Evolutionary conservation across 1,284 basidiomycete genomes (phyloP), one percentile per base, ranked within the genome.

Genomic region (Xerocomus amazonicus): DNA sequence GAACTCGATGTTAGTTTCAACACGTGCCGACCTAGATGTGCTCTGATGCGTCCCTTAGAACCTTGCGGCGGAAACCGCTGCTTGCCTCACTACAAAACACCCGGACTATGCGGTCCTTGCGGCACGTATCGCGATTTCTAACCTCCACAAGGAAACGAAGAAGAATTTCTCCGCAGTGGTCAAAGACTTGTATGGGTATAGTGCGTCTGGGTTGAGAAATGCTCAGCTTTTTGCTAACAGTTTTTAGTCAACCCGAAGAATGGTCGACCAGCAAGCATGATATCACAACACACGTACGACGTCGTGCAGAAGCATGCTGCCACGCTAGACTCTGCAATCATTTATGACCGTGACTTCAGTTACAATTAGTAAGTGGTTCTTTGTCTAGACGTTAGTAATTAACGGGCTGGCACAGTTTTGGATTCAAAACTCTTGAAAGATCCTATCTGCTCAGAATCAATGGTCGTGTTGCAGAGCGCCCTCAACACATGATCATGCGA

Each of bases 401-500:
- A 47, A 54, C 52, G 19, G 27, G 32, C 3, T 36, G 3, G 42
- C 31, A 4, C 64, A 94, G 92, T 73, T 99, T 99, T 64, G 96
- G 96, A 26, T 99, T 99, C 84, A 99, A 99, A 74, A 99, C 97
- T 1, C 85, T 99, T 31, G 97, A 99, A 74, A 89, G 97, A 34
- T 98, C 96, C 4, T 99, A 99, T 72, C 82, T 99, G 8, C 85
- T 99, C 43, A 87, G 92, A 53, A 87, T 98, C 73, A 84, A 97
- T 68, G 92, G 92, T 50, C 92, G 92, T 62, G 91, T 97, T 43
- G 96, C 94, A 43, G 97, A 99, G 72, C 85, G 97, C 45, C 97
- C 97, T 31, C 96, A 99, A 67, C 97, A 99, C 73, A 92, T 99
- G 86, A 88, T 99, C 66, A 99, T 99, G 97, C 94, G 96, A 72